Evolutionary conservation across 2,329 filamentous ascomycete genomes (phyloP).

Genomic region (Juglanconis juglandina): DNA sequence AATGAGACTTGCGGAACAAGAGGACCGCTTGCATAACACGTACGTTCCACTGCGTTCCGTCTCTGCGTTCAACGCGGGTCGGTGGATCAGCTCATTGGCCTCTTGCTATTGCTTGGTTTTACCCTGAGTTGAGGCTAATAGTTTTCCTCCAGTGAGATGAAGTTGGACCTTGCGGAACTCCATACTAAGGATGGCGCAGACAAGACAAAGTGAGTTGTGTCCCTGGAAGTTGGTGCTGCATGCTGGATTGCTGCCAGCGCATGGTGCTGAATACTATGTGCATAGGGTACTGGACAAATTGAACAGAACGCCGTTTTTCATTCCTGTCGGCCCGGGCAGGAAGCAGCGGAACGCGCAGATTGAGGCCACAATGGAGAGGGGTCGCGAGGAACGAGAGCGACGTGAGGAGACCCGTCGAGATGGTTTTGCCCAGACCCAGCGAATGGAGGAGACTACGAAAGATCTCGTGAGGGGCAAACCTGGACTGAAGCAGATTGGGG

Average conservation of each 20-base stretch:
- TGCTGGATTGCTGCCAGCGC: neutral
- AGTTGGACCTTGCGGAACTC: conserved; percentile 74
- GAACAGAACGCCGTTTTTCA: conserved; percentile 87
- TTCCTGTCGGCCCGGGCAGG: conserved; percentile 69
- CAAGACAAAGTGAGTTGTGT: conserved; percentile 42
- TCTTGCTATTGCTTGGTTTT: too few species aligned
- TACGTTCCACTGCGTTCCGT: neutral
- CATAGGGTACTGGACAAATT: conserved; percentile 73
- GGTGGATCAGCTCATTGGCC: too few species aligned
- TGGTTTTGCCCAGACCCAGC: conserved; percentile 48
- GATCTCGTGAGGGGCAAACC: conserved; percentile 20
- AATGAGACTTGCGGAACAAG: conserved; percentile 71
- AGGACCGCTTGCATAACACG: conserved; percentile 76
- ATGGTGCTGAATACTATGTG: neutral
- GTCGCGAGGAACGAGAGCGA: conserved; percentile 62
- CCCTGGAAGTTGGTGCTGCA: too few species aligned
- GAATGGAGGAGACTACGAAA: conserved; percentile 45
- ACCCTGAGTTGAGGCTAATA: too few species aligned
- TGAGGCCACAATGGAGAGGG: conserved; percentile 64
- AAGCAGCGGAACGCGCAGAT: conserved; percentile 63
- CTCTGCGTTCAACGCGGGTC: too few species aligned
- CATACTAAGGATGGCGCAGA: conserved; percentile 75
- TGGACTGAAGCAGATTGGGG: conserved; percentile 12
- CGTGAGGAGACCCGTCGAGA: conserved; percentile 61
- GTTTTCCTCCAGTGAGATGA: conserved; percentile 51